A percentile compares a stretch with the other conserved stretches of the same genome.
phyloP scores from a whole-genome alignment of 2,329 filamentous ascomycete species.

The Talaromyces piceae region DNA sequence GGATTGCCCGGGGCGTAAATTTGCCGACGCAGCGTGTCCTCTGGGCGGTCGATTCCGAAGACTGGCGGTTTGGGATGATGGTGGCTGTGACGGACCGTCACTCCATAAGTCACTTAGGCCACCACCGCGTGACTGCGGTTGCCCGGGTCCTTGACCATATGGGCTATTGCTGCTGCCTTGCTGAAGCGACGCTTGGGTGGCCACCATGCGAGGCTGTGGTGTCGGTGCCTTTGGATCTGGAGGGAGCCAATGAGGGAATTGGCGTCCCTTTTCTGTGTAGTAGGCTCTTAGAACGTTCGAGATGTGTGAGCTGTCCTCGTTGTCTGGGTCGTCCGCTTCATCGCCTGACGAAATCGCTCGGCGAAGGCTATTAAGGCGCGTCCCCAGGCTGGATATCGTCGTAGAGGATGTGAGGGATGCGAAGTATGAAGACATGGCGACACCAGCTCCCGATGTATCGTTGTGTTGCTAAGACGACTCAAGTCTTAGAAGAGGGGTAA shows the following conservation, averaged over 20 bases:
- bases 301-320: constrained; percentile 85
- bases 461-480: neutral
- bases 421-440: constrained; percentile 71
- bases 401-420: constrained; percentile 51
- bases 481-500: constrained; percentile 6
- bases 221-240: constrained; percentile 73
- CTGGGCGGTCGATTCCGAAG: constrained; percentile 25
- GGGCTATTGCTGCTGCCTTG: constrained; percentile 22
- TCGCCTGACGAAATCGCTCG: constrained; percentile 37
- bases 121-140: constrained; percentile 35
- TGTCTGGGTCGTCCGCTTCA: constrained; percentile 38
- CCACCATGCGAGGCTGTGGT: constrained; percentile 37
- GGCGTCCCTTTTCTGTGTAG: constrained; percentile 79
- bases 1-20: constrained; percentile 16
- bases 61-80: constrained; percentile 30
- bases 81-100: constrained; percentile 29
- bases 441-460: neutral
- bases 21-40: constrained; percentile 14
- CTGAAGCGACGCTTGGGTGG: constrained; percentile 47
- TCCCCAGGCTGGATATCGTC: constrained; percentile 46
- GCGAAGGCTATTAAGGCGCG: constrained; percentile 52
- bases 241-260: constrained; percentile 80
- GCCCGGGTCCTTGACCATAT: constrained; percentile 22
- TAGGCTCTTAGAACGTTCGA: constrained; percentile 88
- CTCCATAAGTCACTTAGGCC: constrained; percentile 55